These are phyloP conservation scores for Pseudocercospora ulei DNA, from an alignment of 2,329 filamentous ascomycete genomes.

Conservation along the genomic window DNA sequence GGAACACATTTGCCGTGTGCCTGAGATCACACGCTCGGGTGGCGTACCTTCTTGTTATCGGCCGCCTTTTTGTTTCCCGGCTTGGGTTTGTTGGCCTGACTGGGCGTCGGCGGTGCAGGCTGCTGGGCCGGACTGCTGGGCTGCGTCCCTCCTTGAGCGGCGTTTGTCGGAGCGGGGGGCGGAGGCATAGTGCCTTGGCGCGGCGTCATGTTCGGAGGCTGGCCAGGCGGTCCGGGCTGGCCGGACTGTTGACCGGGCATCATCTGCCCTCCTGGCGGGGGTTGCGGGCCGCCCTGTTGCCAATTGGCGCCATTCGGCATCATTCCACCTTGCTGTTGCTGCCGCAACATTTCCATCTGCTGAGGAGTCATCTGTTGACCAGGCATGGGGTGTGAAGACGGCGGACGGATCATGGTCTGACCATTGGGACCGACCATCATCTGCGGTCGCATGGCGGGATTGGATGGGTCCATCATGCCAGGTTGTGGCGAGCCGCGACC, in stretches of 20 bases:
- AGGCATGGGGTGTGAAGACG: slow-evolving; percentile 57
- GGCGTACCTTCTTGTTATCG: slow-evolving; percentile 44
- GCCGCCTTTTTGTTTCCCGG: slow-evolving; percentile 60
- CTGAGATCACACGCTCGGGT: no score
- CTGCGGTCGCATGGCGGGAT: slow-evolving; percentile 21
- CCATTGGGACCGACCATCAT: slow-evolving; percentile 22
- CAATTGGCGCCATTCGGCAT: slow-evolving; percentile 28
- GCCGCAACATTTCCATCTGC: slow-evolving; percentile 38
- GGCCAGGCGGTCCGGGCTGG: slow-evolving; percentile 42
- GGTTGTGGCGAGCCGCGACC: slow-evolving; percentile 52
- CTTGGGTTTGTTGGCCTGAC: slow-evolving; percentile 60
- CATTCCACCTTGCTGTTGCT: slow-evolving; percentile 25
- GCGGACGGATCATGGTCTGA: slow-evolving; percentile 32
- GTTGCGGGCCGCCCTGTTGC: slow-evolving; percentile 34
- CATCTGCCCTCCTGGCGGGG: slow-evolving; percentile 31
- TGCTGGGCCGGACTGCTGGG: slow-evolving; percentile 42
- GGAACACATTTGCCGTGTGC: no score
- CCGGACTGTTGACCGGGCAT: slow-evolving; percentile 39
- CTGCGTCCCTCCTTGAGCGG: slow-evolving; percentile 37
- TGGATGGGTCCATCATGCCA: slow-evolving; percentile 47
- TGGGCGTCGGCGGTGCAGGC: slow-evolving; percentile 63
- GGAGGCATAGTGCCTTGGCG: slow-evolving; percentile 55
- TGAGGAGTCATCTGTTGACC: slow-evolving; percentile 42
- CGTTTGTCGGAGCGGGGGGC: slow-evolving; percentile 41
- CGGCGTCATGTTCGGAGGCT: slow-evolving; percentile 55